A percentile compares a stretch with the other conserved stretches of the same genome.
Conservation (phyloP, 2,329 filamentous ascomycete genomes). For the Trichoderma gracile region DNA sequence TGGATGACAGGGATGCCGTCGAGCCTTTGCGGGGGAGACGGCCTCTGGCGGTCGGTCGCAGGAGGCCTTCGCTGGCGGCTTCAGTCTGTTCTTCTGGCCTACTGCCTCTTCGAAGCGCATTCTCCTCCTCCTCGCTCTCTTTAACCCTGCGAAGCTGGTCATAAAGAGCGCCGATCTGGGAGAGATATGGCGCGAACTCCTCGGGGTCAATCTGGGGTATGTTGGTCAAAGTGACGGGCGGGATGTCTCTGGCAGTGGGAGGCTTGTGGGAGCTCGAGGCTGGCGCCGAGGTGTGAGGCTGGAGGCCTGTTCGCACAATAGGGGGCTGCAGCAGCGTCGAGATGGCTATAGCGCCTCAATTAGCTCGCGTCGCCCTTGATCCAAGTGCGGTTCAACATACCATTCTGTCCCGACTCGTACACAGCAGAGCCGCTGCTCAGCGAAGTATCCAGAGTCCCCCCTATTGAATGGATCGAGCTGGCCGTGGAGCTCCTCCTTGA, state of each 20-base stretch:
- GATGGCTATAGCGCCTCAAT: slow-evolving; percentile 62
- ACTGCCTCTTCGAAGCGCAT: slow-evolving; percentile 40
- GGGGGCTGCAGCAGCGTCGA: slow-evolving; percentile 90
- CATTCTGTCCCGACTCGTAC: slow-evolving; percentile 80
- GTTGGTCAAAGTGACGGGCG: slow-evolving; percentile 87
- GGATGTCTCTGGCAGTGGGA: slow-evolving; percentile 85
- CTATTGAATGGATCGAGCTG: slow-evolving; percentile 85
- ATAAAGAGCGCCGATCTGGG: slow-evolving; percentile 82
- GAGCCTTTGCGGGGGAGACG: slow-evolving; percentile 39
- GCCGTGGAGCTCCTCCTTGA: slow-evolving; percentile 77
- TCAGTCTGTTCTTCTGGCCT: slow-evolving; percentile 48
- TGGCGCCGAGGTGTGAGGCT: slow-evolving; percentile 73
- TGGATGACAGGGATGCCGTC: slow-evolving; percentile 50
- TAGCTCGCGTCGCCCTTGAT: slow-evolving; percentile 6
- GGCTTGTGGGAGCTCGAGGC: slow-evolving; percentile 73
- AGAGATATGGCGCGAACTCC: slow-evolving; percentile 81
- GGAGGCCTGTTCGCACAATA: slow-evolving; percentile 82
- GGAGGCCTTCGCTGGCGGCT: slow-evolving; percentile 45
- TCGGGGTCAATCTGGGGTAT: slow-evolving; percentile 77
- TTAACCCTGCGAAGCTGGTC: slow-evolving; percentile 85
- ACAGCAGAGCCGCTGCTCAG: slow-evolving; percentile 57
- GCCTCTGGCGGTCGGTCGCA: slow-evolving; percentile 45
- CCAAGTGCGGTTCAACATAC: slow-evolving; percentile 43
- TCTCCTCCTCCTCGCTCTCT: slow-evolving; percentile 68
- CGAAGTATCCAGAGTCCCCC: slow-evolving; percentile 76